Evolutionary conservation across 371 early-diverging fungal species (phyloP).

Genomic region (Amoeboaphelidium occidentale): DNA sequence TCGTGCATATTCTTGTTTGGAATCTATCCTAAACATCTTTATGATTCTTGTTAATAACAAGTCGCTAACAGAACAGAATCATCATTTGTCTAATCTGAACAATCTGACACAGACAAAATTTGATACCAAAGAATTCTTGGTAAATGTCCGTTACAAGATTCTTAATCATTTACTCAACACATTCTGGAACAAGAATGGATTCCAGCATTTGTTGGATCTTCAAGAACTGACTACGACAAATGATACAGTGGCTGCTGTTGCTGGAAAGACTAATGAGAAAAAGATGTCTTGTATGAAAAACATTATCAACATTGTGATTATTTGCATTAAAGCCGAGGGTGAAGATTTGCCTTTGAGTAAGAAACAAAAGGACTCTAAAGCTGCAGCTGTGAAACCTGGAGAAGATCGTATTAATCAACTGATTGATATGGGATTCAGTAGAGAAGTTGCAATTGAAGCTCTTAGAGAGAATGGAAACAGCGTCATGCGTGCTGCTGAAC

Average conservation of each 20-base stretch:
- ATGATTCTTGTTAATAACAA: slow-evolving; percentile 28
- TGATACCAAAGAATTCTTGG: too few species aligned
- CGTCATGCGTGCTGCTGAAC: slow-evolving; percentile 64
- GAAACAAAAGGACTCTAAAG: slow-evolving; percentile 33
- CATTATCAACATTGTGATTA: too few species aligned
- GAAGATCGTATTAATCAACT: slow-evolving; percentile 38
- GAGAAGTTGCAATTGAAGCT: slow-evolving; percentile 53
- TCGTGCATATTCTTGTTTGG: slow-evolving; percentile 21
- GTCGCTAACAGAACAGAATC: slow-evolving; percentile 11
- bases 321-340: too few species aligned
- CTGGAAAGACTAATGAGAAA: too few species aligned
- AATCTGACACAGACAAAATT: too few species aligned
- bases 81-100: too few species aligned
- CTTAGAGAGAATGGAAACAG: slow-evolving; percentile 50
- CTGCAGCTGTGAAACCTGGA: slow-evolving; percentile 22
- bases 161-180: slow-evolving; percentile 12
- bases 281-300: too few species aligned
- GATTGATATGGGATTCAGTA: slow-evolving; percentile 69
- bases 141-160: slow-evolving; percentile 1
- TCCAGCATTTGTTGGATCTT: slow-evolving; percentile 7
- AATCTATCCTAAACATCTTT: slow-evolving; percentile 29
- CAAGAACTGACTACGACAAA: too few species aligned
- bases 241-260: too few species aligned
- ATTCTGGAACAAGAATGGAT: slow-evolving; percentile 4
- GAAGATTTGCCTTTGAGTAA: too few species aligned